phyloP scores from a whole-genome alignment of 192 early-diverging fungal genomes.

The Entomortierella lignicola region DNA sequence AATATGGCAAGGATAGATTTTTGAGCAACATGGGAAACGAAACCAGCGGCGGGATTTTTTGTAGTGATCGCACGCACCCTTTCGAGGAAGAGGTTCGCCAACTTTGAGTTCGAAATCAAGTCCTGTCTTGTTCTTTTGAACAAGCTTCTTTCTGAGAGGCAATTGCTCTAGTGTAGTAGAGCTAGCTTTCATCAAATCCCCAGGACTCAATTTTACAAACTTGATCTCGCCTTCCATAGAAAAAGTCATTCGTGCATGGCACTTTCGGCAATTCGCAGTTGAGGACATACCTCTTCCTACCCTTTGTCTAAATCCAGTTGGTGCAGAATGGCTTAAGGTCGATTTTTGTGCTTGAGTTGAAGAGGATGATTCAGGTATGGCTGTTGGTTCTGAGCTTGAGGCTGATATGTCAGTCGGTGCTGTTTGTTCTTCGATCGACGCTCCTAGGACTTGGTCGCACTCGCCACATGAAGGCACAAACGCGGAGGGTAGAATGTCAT shows the following conservation, averaged over 20 bases:
- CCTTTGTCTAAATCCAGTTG: conserved; percentile 51
- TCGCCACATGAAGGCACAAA: conserved; percentile 77
- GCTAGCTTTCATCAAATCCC: conserved; percentile 34
- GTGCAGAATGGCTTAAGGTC: not conserved
- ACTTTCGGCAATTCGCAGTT: conserved; percentile 52
- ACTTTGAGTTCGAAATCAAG: conserved; percentile 74
- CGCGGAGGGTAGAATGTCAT: conserved; percentile 79
- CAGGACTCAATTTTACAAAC: conserved; percentile 63
- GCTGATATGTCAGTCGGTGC: conserved; percentile 55
- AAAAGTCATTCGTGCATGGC: conserved; percentile 60
- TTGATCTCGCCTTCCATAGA: conserved; percentile 63
- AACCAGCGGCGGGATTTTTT: conserved; percentile 91
- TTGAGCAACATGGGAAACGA: conserved; percentile 92
- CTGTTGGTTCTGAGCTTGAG: conserved; percentile 42
- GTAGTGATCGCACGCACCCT: conserved; percentile 89
- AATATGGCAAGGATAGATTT: conserved; percentile 82
- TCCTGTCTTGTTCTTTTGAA: conserved; percentile 60
- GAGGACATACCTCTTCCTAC: conserved; percentile 52
- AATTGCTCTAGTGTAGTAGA: conserved; percentile 38
- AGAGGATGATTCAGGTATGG: too few species aligned
- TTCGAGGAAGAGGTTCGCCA: conserved; percentile 78
- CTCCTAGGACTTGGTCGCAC: conserved; percentile 65
- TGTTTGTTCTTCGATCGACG: conserved; percentile 2
- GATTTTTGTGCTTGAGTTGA: not conserved
- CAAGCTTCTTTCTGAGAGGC: conserved; percentile 56